Conservation (phyloP, 2,329 filamentous ascomycete genomes). For the Didymella segeticola region DNA sequence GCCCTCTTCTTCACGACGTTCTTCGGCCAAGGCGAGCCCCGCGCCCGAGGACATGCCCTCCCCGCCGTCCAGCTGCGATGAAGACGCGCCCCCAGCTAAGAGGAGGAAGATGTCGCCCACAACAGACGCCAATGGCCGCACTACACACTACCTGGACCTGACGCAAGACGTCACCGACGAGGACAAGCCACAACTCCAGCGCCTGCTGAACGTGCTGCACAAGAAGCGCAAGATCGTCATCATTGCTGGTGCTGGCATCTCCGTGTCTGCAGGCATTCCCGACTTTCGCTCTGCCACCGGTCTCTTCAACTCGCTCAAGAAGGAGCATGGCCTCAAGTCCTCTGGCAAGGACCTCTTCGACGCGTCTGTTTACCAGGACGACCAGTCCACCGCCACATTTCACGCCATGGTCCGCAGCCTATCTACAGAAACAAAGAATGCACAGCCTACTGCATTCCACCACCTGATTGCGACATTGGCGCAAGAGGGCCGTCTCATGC, state of each 20-base stretch:
- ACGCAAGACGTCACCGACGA: constrained; percentile 60
- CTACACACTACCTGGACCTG: constrained; percentile 82
- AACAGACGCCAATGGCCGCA: constrained; percentile 67
- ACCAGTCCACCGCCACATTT: constrained; percentile 85
- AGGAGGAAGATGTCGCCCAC: constrained; percentile 64
- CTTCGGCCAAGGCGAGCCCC: constrained; percentile 55
- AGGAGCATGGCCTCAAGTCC: constrained; percentile 87
- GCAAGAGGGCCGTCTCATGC: constrained; percentile 82
- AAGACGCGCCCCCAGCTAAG: constrained; percentile 75
- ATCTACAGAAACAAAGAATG: constrained; percentile 76
- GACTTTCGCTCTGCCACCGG: constrained; percentile 94
- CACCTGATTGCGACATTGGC: constrained; percentile 90
- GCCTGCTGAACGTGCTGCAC: constrained; percentile 75
- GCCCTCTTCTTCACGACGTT: constrained; percentile 54
- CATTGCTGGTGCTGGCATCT: constrained; percentile 95
- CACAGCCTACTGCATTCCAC: constrained; percentile 87
- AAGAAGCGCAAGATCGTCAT: constrained; percentile 97
- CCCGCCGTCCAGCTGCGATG: constrained; percentile 58
- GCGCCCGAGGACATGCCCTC: constrained; percentile 54
- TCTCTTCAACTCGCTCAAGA: constrained; percentile 83
- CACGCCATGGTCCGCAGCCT: constrained; percentile 95
- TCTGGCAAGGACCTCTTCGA: constrained; percentile 97
- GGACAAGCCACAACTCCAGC: constrained; percentile 69
- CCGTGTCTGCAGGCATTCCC: constrained; percentile 93
- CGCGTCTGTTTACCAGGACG: constrained; percentile 94